Conservation (phyloP, 352 stramenopile species). For the Phytopythium litorale region DNA sequence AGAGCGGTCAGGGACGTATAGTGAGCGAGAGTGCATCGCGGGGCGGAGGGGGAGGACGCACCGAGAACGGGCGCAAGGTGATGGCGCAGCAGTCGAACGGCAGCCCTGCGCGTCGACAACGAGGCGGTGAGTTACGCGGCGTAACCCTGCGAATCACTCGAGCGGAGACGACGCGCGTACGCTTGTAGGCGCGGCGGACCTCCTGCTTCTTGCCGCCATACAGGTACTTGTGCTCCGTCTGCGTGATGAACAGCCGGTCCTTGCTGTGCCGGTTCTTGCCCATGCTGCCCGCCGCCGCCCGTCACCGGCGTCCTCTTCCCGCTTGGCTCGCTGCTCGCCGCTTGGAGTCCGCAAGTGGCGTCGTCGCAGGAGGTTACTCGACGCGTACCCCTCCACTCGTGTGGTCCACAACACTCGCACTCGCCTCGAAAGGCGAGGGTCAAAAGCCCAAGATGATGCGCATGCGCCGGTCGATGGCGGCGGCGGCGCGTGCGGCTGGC, state of each 20-base stretch:
- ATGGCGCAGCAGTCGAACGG: slow-evolving; percentile 99
- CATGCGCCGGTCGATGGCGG: slow-evolving; percentile 1
- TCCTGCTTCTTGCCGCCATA: slow-evolving; percentile 92
- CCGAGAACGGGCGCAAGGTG: slow-evolving; percentile 88
- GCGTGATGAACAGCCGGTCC: slow-evolving; percentile 86
- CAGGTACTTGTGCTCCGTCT: slow-evolving; percentile 91
- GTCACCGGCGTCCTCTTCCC: background rate
- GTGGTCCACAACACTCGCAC: background rate
- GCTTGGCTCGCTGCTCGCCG: background rate
- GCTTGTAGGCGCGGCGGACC: slow-evolving; percentile 70
- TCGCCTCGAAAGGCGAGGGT: background rate
- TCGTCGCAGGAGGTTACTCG: background rate
- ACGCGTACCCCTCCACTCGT: background rate
- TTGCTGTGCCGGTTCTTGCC: slow-evolving; percentile 91
- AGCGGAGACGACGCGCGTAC: slow-evolving; percentile 23
- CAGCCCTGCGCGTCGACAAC: slow-evolving; percentile 48
- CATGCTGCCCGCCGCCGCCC: slow-evolving; percentile 30
- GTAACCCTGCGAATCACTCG: no score
- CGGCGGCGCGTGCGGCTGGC: background rate
- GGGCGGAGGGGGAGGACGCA: slow-evolving; percentile 11
- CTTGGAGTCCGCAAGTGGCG: no score
- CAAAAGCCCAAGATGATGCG: background rate
- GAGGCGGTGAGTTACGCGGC: background rate
- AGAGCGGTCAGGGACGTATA: background rate
- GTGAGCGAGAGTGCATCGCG: background rate